Evolutionary conservation across 441 rosid species (phyloP).

Genomic region (Populus trichocarpa): DNA sequence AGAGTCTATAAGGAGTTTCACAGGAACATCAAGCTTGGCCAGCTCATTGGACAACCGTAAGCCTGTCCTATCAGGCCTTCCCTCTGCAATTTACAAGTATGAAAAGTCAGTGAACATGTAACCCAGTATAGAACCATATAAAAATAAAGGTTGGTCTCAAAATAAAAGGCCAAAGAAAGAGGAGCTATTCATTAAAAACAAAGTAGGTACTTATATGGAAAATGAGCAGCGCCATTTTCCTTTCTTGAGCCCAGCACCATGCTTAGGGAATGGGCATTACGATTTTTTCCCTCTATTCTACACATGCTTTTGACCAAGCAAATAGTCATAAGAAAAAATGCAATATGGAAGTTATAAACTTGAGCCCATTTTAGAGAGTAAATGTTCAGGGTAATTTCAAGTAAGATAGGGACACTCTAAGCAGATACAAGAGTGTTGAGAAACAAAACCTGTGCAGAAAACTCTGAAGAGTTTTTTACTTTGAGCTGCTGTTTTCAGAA

Average conservation of each 20-base stretch:
- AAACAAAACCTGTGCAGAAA: constrained; percentile 47
- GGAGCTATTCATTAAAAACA: not conserved
- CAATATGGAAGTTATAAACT: not conserved
- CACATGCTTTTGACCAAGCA: not conserved
- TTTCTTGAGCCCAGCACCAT: not conserved
- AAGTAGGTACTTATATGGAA: not conserved
- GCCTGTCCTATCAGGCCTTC: constrained; percentile 88
- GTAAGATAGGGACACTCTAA: not conserved
- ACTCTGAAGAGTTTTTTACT: constrained; percentile 55
- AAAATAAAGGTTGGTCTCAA: not conserved
- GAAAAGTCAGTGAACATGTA: not conserved
- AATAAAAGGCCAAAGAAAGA: not conserved
- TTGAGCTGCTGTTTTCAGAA: constrained; percentile 71
- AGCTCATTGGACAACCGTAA: constrained; percentile 75
- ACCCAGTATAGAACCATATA: not conserved
- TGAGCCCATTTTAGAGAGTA: not conserved
- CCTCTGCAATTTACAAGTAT: constrained; percentile 47
- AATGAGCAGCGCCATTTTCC: not conserved
- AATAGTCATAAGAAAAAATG: not conserved
- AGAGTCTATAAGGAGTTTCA: constrained; percentile 80
- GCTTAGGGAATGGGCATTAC: not conserved
- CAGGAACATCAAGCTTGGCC: constrained; percentile 81
- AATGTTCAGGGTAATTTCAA: not conserved
- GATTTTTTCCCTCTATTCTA: not conserved
- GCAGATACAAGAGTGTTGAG: constrained; percentile 3